Percentiles rank a stretch among this genome's conserved stretches.
phyloP scores from a whole-genome alignment of 495 filamentous ascomycete genomes.

The Penicillium turbatum region DNA sequence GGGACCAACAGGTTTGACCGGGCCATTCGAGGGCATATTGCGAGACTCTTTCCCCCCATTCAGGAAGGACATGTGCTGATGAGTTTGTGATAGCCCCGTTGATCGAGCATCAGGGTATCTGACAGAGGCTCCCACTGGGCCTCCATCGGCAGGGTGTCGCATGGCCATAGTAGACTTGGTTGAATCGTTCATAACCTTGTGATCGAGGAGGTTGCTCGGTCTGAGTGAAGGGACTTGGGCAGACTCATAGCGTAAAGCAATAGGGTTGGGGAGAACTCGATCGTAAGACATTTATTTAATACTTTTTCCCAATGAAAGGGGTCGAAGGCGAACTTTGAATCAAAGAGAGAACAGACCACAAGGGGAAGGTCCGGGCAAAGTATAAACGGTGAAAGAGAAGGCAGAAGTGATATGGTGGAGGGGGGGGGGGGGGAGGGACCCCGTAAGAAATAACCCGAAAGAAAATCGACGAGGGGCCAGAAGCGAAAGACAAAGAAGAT shows the following conservation, averaged over 20 bases:
- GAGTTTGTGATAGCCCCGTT: slow-evolving; percentile 25
- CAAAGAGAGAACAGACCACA: slow-evolving; percentile 10
- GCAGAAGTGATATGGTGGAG: slow-evolving; percentile 10
- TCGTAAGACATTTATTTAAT: slow-evolving; percentile 51
- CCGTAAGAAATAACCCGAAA: slow-evolving; percentile 16
- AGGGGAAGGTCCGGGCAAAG: slow-evolving; percentile 15
- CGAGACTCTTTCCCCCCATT: slow-evolving; percentile 23
- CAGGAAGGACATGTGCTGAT: slow-evolving; percentile 27
- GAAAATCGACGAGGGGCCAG: slow-evolving; percentile 6
- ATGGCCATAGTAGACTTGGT: slow-evolving; percentile 12
- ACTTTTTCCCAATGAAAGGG: slow-evolving; percentile 15
- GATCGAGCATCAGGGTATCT: slow-evolving; percentile 23
- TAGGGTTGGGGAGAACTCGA: slow-evolving; percentile 51
- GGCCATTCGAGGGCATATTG: slow-evolving; percentile 9
- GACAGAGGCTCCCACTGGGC: slow-evolving; percentile 10
- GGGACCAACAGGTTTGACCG: slow-evolving; percentile 5
- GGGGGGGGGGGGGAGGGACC: slow-evolving; percentile 11
- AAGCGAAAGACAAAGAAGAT: slow-evolving; percentile 7
- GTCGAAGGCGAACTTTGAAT: slow-evolving; percentile 6
- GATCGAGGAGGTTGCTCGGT: slow-evolving; percentile 42
- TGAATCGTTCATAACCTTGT: slow-evolving; percentile 48
- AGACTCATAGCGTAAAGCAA: slow-evolving; percentile 44
- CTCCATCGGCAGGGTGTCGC: neutral
- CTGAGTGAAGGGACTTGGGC: slow-evolving; percentile 29
- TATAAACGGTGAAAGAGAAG: slow-evolving; percentile 14